These are phyloP conservation scores for Fraxinus paxiana DNA, from an alignment of 305 asterid genomes.

Conservation along the genomic window DNA sequence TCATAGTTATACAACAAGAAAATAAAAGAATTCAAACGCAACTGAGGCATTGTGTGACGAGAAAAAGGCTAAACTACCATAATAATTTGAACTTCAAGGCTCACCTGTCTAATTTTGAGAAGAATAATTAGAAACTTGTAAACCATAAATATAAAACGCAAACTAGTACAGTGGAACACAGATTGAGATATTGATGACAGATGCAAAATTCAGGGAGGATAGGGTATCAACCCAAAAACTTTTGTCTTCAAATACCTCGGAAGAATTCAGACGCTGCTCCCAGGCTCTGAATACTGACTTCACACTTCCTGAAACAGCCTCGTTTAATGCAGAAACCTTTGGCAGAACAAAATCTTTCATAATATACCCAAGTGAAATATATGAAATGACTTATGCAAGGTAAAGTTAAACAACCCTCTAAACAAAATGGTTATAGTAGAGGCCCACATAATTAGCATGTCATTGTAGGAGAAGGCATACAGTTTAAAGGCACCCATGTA, in stretches of 20 bases:
- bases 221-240: slow-evolving; percentile 9
- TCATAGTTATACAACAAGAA: background rate
- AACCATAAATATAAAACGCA: background rate
- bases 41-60: background rate
- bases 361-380: background rate
- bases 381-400: background rate
- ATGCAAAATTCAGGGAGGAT: slow-evolving; percentile 5
- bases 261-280: slow-evolving; percentile 82
- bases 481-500: background rate
- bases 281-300: slow-evolving; percentile 84
- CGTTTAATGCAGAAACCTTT: slow-evolving; percentile 89
- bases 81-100: background rate
- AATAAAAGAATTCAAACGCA: background rate
- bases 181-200: background rate
- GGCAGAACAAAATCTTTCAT: slow-evolving; percentile 8
- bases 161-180: background rate
- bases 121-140: background rate
- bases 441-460: slow-evolving; percentile 8
- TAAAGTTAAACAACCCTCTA: background rate
- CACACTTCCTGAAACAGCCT: slow-evolving; percentile 84
- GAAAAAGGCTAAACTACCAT: background rate
- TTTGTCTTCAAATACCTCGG: slow-evolving; percentile 50
- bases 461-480: background rate
- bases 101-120: background rate
- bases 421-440: slow-evolving; percentile 7